phyloP scores from a whole-genome alignment of 2,329 filamentous ascomycete species.

The Alternaria brassicae region DNA sequence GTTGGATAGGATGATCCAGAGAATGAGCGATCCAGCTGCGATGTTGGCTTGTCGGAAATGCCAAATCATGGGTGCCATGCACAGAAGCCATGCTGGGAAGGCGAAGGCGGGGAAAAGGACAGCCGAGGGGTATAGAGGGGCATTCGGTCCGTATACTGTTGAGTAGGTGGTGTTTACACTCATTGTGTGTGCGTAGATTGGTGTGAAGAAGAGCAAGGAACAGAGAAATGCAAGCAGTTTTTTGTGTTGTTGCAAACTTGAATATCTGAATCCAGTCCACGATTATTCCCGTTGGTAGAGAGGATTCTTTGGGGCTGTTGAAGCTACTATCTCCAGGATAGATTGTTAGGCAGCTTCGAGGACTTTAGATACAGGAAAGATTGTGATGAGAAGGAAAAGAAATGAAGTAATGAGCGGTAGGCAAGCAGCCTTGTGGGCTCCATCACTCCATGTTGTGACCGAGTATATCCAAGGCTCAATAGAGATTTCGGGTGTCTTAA shows the following conservation, averaged over 20 bases:
- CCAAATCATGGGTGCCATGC: constrained; percentile 65
- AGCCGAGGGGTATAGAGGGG: constrained; percentile 43
- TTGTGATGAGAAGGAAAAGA: not conserved
- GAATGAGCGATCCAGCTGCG: constrained; percentile 63
- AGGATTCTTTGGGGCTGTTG: not conserved
- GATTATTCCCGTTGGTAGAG: not conserved
- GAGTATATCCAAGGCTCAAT: constrained; percentile 11
- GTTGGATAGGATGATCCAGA: constrained; percentile 65
- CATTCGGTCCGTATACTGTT: not conserved
- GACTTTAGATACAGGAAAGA: not conserved
- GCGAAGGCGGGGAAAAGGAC: constrained; percentile 59
- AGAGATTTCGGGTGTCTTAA: constrained; percentile 19
- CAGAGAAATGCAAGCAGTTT: not conserved
- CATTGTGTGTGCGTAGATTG: not conserved
- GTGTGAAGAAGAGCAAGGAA: not conserved
- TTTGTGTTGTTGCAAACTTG: not conserved
- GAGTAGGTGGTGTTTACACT: not conserved
- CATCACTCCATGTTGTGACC: not conserved
- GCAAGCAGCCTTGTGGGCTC: not conserved
- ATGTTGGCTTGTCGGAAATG: constrained; percentile 68
- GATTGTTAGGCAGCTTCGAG: not conserved
- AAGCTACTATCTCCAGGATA: constrained; percentile 5
- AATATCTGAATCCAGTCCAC: not conserved
- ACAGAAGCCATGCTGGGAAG: constrained; percentile 59
- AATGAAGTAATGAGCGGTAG: not conserved